These are phyloP conservation scores for Colletotrichum lupini DNA, from an alignment of 2,329 filamentous ascomycete species.

Conservation along the genomic window DNA sequence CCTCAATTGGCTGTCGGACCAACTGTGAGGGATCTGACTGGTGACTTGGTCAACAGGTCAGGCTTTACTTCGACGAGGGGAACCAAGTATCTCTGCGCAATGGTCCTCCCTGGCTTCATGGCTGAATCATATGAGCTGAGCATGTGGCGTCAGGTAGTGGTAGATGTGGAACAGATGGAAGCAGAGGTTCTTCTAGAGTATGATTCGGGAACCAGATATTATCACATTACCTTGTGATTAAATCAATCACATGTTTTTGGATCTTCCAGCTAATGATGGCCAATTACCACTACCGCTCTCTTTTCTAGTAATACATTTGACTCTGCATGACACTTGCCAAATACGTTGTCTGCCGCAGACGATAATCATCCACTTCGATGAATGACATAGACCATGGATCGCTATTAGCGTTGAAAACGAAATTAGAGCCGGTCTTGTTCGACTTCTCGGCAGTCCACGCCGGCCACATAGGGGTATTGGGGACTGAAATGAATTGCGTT, in stretches of 20 bases:
- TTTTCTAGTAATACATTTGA: background rate
- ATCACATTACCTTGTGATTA: constrained; percentile 42
- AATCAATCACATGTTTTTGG: background rate
- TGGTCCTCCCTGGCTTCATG: constrained; percentile 47
- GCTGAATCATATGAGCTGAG: constrained; percentile 51
- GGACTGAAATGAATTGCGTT: background rate
- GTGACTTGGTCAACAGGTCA: constrained; percentile 31
- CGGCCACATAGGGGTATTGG: background rate
- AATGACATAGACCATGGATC: background rate
- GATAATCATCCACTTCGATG: background rate
- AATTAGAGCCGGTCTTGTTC: background rate
- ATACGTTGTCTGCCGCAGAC: background rate
- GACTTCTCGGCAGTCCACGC: background rate
- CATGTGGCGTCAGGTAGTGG: constrained; percentile 50
- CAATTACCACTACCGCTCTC: background rate
- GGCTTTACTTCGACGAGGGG: constrained; percentile 18
- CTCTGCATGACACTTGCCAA: background rate
- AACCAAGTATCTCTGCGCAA: constrained; percentile 48
- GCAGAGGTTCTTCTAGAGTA: constrained; percentile 56
- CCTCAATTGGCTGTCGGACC: constrained; percentile 37
- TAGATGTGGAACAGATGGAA: constrained; percentile 49
- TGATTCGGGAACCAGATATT: constrained; percentile 55
- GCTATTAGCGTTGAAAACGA: background rate
- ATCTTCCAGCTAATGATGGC: background rate
- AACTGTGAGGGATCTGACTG: constrained; percentile 37